A percentile compares a stretch with the other conserved stretches of the same genome.
phyloP scores from a whole-genome alignment of 2,329 filamentous ascomycete genomes.

The Stylonectria norvegica region DNA sequence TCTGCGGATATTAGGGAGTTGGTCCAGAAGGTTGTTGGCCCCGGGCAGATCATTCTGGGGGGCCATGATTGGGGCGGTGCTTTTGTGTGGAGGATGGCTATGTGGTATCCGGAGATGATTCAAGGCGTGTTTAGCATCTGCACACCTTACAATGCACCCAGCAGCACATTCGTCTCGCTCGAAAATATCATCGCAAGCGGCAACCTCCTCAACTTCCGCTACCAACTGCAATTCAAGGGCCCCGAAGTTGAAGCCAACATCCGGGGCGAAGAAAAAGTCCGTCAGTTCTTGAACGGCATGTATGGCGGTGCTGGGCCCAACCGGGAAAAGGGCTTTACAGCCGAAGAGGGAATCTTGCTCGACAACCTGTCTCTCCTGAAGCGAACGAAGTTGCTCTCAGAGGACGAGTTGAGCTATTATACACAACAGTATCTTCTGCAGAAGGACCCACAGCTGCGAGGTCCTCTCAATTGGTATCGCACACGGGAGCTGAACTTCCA shows the following conservation, averaged over 20 bases:
- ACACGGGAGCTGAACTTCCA: conserved; percentile 68
- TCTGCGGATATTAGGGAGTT: conserved; percentile 74
- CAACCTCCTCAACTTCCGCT: conserved; percentile 66
- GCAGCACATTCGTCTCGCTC: conserved; percentile 49
- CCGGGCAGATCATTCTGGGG: conserved; percentile 68
- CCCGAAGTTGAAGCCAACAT: conserved; percentile 60
- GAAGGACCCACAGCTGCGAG: conserved; percentile 58
- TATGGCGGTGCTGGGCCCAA: conserved; percentile 63
- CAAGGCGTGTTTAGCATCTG: conserved; percentile 75
- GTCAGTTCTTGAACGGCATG: conserved; percentile 66
- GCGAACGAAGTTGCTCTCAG: conserved; percentile 56
- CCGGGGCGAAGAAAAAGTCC: conserved; percentile 58
- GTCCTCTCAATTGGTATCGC: conserved; percentile 88
- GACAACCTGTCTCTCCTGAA: conserved; percentile 58
- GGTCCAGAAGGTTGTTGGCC: conserved; percentile 50
- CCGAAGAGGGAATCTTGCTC: conserved; percentile 59
- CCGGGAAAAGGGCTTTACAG: conserved; percentile 56
- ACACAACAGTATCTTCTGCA: conserved; percentile 65
- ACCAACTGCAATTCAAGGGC: conserved; percentile 77
- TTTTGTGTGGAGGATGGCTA: conserved; percentile 69
- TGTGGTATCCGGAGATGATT: conserved; percentile 71
- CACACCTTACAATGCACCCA: conserved; percentile 66
- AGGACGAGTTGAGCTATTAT: conserved; percentile 76
- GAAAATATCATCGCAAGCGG: conserved; percentile 55
- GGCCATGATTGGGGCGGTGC: conserved; percentile 92